phyloP scores from a whole-genome alignment of 2,329 filamentous ascomycete genomes.

The Penicillium sp. region DNA sequence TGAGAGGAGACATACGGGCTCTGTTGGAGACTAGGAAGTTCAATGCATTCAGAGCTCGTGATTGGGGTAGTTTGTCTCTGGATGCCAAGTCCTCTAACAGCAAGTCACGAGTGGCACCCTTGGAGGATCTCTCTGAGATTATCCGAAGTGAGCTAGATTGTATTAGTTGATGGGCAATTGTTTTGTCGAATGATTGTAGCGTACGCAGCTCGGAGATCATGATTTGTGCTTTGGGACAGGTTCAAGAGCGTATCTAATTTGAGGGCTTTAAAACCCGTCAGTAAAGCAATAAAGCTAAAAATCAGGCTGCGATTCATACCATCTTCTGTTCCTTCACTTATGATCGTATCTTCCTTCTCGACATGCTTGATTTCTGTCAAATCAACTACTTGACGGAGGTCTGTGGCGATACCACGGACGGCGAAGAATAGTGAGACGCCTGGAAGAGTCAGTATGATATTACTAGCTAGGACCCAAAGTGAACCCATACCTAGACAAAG shows the following conservation, averaged over 20 bases:
- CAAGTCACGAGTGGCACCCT: slow-evolving; percentile 40
- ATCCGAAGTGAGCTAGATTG: slow-evolving; percentile 52
- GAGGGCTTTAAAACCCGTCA: slow-evolving; percentile 49
- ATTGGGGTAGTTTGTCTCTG: slow-evolving; percentile 38
- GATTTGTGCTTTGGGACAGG: slow-evolving; percentile 70
- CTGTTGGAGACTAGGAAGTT: slow-evolving; percentile 45
- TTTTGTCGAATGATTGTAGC: slow-evolving; percentile 41
- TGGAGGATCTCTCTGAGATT: slow-evolving; percentile 47
- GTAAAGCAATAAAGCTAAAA: not conserved
- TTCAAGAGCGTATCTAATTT: slow-evolving; percentile 66
- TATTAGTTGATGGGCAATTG: slow-evolving; percentile 52
- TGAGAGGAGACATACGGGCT: slow-evolving; percentile 31
- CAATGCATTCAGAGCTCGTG: slow-evolving; percentile 46
- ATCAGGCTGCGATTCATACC: slow-evolving; percentile 32
- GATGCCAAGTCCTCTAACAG: slow-evolving; percentile 45
- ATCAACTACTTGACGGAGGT: slow-evolving; percentile 41
- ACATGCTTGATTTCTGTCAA: slow-evolving; percentile 63
- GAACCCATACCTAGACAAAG: slow-evolving; percentile 36
- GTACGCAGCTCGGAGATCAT: slow-evolving; percentile 69
- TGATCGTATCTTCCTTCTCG: slow-evolving; percentile 69
- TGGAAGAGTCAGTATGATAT: slow-evolving; percentile 14
- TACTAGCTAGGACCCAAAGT: fast-evolving
- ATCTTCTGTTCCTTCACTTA: slow-evolving; percentile 74
- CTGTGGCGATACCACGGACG: slow-evolving; percentile 59
- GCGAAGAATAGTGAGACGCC: slow-evolving; percentile 51